Conservation (phyloP, 2,329 filamentous ascomycete species). For the Thielaviopsis ethacetica region DNA sequence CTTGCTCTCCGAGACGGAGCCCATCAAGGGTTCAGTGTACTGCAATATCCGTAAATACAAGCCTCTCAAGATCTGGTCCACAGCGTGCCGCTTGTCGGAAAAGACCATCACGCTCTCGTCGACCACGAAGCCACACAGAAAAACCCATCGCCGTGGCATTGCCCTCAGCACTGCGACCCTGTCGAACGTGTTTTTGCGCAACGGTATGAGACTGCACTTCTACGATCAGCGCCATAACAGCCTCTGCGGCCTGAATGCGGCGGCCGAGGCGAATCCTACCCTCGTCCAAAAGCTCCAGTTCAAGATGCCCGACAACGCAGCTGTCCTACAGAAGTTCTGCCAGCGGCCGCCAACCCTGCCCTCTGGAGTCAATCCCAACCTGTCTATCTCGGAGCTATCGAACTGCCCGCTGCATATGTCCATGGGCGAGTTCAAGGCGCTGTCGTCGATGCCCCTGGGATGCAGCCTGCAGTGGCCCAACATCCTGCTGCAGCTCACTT, state of each 20-base stretch:
- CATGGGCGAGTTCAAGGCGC: constrained; percentile 35
- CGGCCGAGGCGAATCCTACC: no score
- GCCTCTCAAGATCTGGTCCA: not conserved
- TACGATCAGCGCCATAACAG: no score
- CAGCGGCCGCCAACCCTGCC: constrained; percentile 16
- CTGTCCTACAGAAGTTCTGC: constrained; percentile 24
- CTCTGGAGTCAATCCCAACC: constrained; percentile 27
- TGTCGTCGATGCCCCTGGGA: constrained; percentile 32
- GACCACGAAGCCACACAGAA: constrained; percentile 20
- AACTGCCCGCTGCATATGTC: constrained; percentile 31
- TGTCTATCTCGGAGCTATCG: constrained; percentile 31
- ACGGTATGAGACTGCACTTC: constrained; percentile 26
- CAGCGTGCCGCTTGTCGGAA: not conserved
- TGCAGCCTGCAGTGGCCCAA: constrained; percentile 37
- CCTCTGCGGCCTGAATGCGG: no score
- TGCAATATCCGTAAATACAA: not conserved
- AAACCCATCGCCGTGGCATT: constrained; percentile 20
- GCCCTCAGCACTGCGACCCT: constrained; percentile 16
- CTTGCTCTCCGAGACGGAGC: not conserved
- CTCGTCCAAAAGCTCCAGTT: constrained; percentile 24
- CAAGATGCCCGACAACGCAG: constrained; percentile 19
- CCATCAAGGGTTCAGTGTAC: not conserved
- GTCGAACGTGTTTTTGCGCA: constrained; percentile 26
- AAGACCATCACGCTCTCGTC: constrained; percentile 17
- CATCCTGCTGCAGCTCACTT: constrained; percentile 32